These are phyloP conservation scores for Solanum tarijense DNA, from an alignment of 257 asterid genomes.

Conservation along the genomic window DNA sequence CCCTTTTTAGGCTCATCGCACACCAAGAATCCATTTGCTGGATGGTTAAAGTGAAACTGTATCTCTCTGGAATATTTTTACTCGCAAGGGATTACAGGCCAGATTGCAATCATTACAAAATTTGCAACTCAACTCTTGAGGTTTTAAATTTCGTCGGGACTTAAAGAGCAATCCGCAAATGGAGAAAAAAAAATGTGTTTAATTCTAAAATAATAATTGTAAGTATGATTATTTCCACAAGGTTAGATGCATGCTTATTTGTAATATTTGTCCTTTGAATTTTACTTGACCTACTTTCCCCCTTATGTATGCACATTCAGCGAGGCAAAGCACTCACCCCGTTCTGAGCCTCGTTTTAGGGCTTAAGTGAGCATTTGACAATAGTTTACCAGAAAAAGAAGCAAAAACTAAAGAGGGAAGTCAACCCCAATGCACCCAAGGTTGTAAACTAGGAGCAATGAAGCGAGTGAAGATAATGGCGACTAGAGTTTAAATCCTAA, in stretches of 20 bases:
- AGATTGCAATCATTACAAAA: background rate
- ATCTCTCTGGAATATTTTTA: background rate
- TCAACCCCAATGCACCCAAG: background rate
- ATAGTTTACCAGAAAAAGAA: background rate
- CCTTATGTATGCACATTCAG: background rate
- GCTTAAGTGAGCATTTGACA: background rate
- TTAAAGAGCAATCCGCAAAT: background rate
- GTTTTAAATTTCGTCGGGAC: no score
- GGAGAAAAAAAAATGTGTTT: background rate
- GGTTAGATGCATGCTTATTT: background rate
- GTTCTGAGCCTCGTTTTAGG: background rate
- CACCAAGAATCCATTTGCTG: background rate
- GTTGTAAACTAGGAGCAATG: background rate
- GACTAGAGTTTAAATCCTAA: background rate
- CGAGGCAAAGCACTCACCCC: background rate
- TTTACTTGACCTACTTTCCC: background rate
- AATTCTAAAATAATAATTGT: no score
- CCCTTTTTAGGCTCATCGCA: no score
- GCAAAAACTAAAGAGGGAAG: background rate
- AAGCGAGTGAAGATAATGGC: background rate
- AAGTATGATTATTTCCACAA: background rate
- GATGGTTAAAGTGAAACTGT: background rate
- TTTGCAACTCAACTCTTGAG: background rate
- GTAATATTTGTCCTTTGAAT: background rate
- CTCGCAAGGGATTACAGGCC: background rate